Evolutionary conservation across 345 rosid genomes (phyloP).

Genomic region (Brassica cretica): DNA sequence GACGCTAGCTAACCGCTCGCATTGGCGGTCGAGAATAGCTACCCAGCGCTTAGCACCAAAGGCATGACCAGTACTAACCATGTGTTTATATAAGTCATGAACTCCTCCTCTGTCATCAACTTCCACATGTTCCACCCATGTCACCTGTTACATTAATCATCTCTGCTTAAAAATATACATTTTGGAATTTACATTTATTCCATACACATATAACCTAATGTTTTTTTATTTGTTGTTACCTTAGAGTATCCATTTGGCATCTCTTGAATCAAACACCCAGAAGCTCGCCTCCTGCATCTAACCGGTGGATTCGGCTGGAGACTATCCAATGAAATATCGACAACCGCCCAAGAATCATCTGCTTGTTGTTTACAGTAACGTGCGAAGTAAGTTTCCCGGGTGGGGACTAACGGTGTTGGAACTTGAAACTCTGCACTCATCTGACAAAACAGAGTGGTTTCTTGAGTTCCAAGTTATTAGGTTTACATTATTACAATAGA

Average conservation of each 20-base stretch:
- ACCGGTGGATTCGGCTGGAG: slow-evolving; percentile 56
- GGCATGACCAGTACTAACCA: slow-evolving; percentile 76
- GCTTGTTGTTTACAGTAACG: slow-evolving; percentile 83
- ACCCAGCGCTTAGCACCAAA: slow-evolving; percentile 97
- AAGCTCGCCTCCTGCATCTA: slow-evolving; percentile 79
- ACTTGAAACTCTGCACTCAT: slow-evolving; percentile 94
- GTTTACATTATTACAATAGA: neutral
- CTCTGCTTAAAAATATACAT: too few species aligned
- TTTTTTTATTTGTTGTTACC: slow-evolving; percentile 14
- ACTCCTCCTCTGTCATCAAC: slow-evolving; percentile 94
- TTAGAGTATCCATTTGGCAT: slow-evolving; percentile 95
- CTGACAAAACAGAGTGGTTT: slow-evolving; percentile 40
- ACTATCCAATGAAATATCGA: slow-evolving; percentile 85
- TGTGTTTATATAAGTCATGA: slow-evolving; percentile 77
- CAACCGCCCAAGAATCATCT: slow-evolving; percentile 93
- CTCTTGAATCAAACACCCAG: slow-evolving; percentile 91
- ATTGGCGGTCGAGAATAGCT: slow-evolving; percentile 77
- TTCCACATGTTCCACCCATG: slow-evolving; percentile 95
- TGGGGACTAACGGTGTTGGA: slow-evolving; percentile 83
- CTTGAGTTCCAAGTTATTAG: neutral
- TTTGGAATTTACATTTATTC: neutral
- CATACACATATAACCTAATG: neutral
- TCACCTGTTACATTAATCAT: slow-evolving; percentile 38
- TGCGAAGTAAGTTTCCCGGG: slow-evolving; percentile 74
- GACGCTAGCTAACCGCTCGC: slow-evolving; percentile 88